A percentile compares a stretch with the other conserved stretches of the same genome.
phyloP scores from a whole-genome alignment of 164 flowering plant species.

The Tetracentron sinense region DNA sequence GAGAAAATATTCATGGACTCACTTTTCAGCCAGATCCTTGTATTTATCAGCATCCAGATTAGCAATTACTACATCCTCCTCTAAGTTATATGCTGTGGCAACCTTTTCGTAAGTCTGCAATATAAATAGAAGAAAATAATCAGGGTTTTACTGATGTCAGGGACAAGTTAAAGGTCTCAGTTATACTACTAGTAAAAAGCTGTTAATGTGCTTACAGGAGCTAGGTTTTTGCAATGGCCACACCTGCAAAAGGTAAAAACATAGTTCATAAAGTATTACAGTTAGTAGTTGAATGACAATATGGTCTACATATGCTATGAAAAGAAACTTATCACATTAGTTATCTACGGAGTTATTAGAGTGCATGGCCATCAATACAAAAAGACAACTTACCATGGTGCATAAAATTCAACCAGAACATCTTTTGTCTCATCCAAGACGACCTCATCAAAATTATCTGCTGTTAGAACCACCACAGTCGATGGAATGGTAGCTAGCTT shows the following conservation, averaged over 20 bases:
- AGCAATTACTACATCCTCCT: slow-evolving; percentile 83
- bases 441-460: slow-evolving; percentile 67
- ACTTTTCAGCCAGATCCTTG: slow-evolving; percentile 64
- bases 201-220: slow-evolving; percentile 64
- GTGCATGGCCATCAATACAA: background rate
- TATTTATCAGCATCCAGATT: slow-evolving; percentile 89
- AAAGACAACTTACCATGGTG: slow-evolving; percentile 68
- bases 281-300: background rate
- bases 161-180: background rate
- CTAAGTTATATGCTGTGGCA: slow-evolving; percentile 80
- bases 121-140: background rate
- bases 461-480: slow-evolving; percentile 65
- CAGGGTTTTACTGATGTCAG: background rate
- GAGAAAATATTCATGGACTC: slow-evolving; percentile 5
- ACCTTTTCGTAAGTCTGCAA: slow-evolving; percentile 83
- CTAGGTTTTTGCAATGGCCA: slow-evolving; percentile 95
- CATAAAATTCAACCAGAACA: slow-evolving; percentile 96
- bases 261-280: slow-evolving; percentile 2
- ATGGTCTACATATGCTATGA: too few relatives aligned
- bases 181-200: background rate
- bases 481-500: slow-evolving; percentile 75
- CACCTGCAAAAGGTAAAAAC: slow-evolving; percentile 53
- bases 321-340: background rate
- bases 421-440: slow-evolving; percentile 80
- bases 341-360: background rate